phyloP scores from a whole-genome alignment of 805 yeast genomes.

The Wickerhamiella sergipiensis region DNA sequence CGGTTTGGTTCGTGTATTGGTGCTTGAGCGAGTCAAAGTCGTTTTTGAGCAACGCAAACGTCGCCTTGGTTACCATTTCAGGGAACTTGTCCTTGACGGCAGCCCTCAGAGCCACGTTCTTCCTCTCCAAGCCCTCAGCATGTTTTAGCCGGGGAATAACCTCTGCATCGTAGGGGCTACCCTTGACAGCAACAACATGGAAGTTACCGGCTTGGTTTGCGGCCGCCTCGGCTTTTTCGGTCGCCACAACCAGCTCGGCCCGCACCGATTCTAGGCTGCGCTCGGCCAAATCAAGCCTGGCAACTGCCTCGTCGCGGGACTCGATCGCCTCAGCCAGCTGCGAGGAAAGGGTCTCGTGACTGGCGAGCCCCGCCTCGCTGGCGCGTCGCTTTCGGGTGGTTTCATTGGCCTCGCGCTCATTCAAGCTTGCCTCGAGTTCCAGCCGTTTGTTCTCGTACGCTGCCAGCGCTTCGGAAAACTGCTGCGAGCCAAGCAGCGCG shows the following conservation, averaged over 20 bases:
- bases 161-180: slow-evolving; percentile 2
- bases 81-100: background rate
- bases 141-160: background rate
- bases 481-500: background rate
- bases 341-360: background rate
- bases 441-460: background rate
- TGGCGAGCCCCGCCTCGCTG: background rate
- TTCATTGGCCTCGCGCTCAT: background rate
- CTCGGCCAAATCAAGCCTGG: background rate
- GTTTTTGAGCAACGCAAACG: background rate
- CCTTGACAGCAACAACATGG: slow-evolving; percentile 2
- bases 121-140: slow-evolving; percentile 1
- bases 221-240: background rate
- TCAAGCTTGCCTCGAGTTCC: background rate
- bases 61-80: background rate
- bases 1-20: background rate
- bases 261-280: background rate
- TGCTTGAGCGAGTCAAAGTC: background rate
- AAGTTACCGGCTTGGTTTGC: background rate
- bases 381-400: background rate
- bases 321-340: background rate
- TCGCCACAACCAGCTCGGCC: background rate
- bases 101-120: background rate
- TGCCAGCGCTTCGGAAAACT: background rate
- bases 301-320: background rate